Evolutionary conservation across 1,284 basidiomycete species (phyloP), one percentile per base, ranked within the genome.

Genomic region (Tremellales sp.): DNA sequence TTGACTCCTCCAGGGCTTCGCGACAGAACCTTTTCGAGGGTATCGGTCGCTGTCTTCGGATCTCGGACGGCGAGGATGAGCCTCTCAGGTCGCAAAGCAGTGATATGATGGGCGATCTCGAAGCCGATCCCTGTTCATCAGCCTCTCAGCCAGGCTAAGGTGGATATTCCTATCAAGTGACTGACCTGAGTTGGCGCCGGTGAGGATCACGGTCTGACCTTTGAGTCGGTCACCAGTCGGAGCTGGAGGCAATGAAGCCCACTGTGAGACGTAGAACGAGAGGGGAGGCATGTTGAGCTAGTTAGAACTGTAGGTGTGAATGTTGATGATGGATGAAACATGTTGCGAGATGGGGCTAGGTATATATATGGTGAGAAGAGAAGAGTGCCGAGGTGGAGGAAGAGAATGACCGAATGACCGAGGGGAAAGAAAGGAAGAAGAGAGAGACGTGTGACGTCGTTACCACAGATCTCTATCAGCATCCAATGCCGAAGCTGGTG

Each of bases 151-250:
- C 7, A 24, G 13, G 19, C 17, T 21, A 27, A 35, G 42, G 7
- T 13, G 43, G 11, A 40, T n/a, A 15, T 8, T 8, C 29, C 29
- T 15, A 8, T 8, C 15, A 15, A 8, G 15, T 15, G 29, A 48
- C 53, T 46, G 15, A 57, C 54, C 54, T n/a, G 45, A 48, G 36
- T 55, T 62, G 3, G 58, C 48, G 15, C 60, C 60, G 12, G 60
- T 62, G 29, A 62, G 42, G 31, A 62, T 48, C 3, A 57, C 52
- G 6, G 43, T 49, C 37, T 57, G 53, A 17, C 56, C 56, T 17
- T 37, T 41, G 21, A 58, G 45, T n/a, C 39, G 41, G 22, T 31
- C 15, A 8, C 52, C 55, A 29, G 36, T 48, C 3, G 55, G 55
- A 27, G 36, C 43, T 15, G 48, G 25, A 15, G 55, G 55, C 2